phyloP scores from a whole-genome alignment of 192 early-diverging fungal species.

The Rhizophagus sp. region DNA sequence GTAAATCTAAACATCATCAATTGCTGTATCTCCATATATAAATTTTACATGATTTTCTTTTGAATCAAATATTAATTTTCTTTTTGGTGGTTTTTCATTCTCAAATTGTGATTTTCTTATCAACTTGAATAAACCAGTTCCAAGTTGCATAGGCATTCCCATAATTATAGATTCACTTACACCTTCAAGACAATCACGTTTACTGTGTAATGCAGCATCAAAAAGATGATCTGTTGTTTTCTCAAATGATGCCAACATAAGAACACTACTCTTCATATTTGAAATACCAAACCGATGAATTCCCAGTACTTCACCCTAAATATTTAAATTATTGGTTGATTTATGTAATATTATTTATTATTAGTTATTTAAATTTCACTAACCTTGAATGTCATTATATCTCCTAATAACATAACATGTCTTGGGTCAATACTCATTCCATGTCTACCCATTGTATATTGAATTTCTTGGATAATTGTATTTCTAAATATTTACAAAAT shows the following conservation, averaged over 20 bases:
- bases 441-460: conserved; percentile 82
- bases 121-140: conserved; percentile 96
- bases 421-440: conserved; percentile 94
- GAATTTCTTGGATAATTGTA: conserved; percentile 90
- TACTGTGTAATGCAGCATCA: conserved; percentile 94
- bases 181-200: conserved; percentile 90
- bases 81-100: conserved; percentile 55
- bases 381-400: conserved; percentile 96
- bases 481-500: conserved; percentile 41
- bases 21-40: neutral
- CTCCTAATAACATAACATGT: conserved; percentile 95
- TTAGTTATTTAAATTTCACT: conserved; percentile 23
- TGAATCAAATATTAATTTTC: conserved; percentile 66
- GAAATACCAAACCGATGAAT: conserved; percentile 99
- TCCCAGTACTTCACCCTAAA: conserved; percentile 92
- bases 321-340: neutral
- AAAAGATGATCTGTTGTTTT: conserved; percentile 99
- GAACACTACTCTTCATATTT: conserved; percentile 99
- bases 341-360: neutral
- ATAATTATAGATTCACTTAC: conserved; percentile 99
- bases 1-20: neutral
- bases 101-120: conserved; percentile 62
- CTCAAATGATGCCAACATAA: conserved; percentile 99
- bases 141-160: conserved; percentile 97
- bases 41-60: conserved; percentile 41